These are phyloP conservation scores for Pochonia chlamydosporia DNA, from an alignment of 2,329 filamentous ascomycete genomes.

Conservation along the genomic window DNA sequence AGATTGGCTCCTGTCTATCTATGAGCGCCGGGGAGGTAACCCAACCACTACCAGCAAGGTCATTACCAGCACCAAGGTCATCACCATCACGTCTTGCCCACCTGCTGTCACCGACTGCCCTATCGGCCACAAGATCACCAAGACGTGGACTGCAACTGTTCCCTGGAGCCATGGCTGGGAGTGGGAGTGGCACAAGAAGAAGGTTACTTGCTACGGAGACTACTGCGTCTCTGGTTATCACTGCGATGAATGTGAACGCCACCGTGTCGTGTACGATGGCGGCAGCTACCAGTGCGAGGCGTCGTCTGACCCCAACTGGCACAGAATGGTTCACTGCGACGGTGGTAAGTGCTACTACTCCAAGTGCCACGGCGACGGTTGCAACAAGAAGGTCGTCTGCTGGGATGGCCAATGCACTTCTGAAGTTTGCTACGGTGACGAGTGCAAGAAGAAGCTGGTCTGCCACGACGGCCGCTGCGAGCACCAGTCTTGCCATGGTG, in stretches of 20 bases:
- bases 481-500: slow-evolving; percentile 21
- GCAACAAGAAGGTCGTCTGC: slow-evolving; percentile 27
- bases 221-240: slow-evolving; percentile 23
- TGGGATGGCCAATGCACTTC: slow-evolving; percentile 22
- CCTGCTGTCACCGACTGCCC: slow-evolving; percentile 19
- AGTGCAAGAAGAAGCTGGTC: slow-evolving; percentile 26
- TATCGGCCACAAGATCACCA: slow-evolving; percentile 15
- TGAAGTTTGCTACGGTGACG: slow-evolving; percentile 20
- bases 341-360: slow-evolving; percentile 21
- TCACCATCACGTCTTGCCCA: slow-evolving; percentile 24
- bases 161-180: slow-evolving; percentile 15
- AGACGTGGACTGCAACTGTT: slow-evolving; percentile 1
- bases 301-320: slow-evolving; percentile 18
- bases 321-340: slow-evolving; percentile 23
- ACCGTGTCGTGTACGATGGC: not conserved
- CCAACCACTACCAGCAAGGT: slow-evolving; percentile 14
- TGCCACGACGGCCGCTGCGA: slow-evolving; percentile 24
- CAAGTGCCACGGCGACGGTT: slow-evolving; percentile 15
- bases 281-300: slow-evolving; percentile 19
- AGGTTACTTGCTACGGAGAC: slow-evolving; percentile 29
- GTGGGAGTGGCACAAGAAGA: slow-evolving; percentile 20
- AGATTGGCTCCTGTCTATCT: not conserved
- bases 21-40: not conserved
- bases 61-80: slow-evolving; percentile 19
- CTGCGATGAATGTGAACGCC: slow-evolving; percentile 11